These are phyloP conservation scores for Suillus fuscotomentosus DNA, from an alignment of 768 basidiomycete species.

Conservation along the genomic window DNA sequence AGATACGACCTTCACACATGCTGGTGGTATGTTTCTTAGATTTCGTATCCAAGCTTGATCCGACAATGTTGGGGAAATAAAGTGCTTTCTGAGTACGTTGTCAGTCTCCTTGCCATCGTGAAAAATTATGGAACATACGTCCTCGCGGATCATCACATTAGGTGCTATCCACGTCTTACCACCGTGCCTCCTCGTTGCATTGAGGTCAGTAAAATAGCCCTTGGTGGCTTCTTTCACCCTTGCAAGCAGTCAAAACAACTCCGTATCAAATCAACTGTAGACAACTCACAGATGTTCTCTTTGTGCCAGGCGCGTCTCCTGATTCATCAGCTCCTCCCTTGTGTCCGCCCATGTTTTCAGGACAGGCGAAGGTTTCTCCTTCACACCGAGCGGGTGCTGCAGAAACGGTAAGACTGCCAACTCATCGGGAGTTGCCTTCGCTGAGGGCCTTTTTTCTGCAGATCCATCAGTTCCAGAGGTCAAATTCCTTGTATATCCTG, in stretches of 20 bases:
- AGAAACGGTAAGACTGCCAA: slow-evolving; percentile 36
- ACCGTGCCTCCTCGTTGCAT: slow-evolving; percentile 75
- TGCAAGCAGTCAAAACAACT: slow-evolving; percentile 5
- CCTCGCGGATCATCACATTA: slow-evolving; percentile 82
- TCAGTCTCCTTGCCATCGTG: not conserved
- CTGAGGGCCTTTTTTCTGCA: not conserved
- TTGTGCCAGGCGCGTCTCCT: slow-evolving; percentile 68
- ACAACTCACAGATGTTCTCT: slow-evolving; percentile 53
- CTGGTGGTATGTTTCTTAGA: slow-evolving; percentile 70
- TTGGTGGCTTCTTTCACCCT: slow-evolving; percentile 66
- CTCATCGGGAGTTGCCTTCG: not conserved
- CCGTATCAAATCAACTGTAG: not conserved
- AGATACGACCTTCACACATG: slow-evolving; percentile 73
- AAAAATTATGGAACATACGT: slow-evolving; percentile 52
- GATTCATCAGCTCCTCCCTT: slow-evolving; percentile 68
- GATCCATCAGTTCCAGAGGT: not conserved
- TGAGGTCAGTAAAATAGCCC: slow-evolving; percentile 88
- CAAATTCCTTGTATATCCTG: not conserved
- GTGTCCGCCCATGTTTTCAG: slow-evolving; percentile 58
- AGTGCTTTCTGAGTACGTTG: slow-evolving; percentile 69
- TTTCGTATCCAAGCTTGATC: slow-evolving; percentile 60
- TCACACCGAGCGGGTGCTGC: slow-evolving; percentile 74
- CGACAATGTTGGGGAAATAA: slow-evolving; percentile 86
- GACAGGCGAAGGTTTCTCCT: slow-evolving; percentile 61
- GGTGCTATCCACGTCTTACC: slow-evolving; percentile 97